Conservation (phyloP, 2,329 filamentous ascomycete species). For the Phyllosticta citrichinensis region DNA sequence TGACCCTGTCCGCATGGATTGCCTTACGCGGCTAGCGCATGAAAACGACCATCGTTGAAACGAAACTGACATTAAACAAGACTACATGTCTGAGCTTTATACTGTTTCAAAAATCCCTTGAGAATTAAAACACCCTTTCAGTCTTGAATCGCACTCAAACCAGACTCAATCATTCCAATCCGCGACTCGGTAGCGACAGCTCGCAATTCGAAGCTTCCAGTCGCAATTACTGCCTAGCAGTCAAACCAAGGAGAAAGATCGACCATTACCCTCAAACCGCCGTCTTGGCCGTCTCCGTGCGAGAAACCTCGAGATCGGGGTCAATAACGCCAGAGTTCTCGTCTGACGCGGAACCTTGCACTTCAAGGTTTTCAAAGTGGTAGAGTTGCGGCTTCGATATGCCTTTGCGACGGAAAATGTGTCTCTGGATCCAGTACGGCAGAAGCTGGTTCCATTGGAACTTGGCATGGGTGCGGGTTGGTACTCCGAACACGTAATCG, state of each 20-base stretch:
- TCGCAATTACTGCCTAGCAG: not conserved
- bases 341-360: not conserved
- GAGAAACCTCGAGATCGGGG: not conserved
- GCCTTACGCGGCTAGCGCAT: no score
- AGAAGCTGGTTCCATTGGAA: conserved; percentile 30
- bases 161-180: not conserved
- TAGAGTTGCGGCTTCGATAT: conserved; percentile 26
- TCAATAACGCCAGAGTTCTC: not conserved
- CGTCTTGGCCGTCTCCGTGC: not conserved
- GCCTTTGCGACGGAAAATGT: conserved; percentile 28
- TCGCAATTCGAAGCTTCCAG: not conserved
- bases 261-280: not conserved
- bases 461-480: conserved; percentile 31
- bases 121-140: no score
- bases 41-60: no score
- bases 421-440: conserved; percentile 39
- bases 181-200: not conserved
- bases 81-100: no score
- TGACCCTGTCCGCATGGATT: no score
- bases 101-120: no score
- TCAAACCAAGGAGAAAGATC: not conserved
- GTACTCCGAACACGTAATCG: conserved; percentile 42
- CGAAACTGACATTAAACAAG: no score
- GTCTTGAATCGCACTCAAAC: not conserved
- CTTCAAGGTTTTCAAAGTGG: conserved; percentile 18